These are phyloP conservation scores for Aspergillus floridensis DNA, from an alignment of 2,329 filamentous ascomycete genomes.

Conservation along the genomic window DNA sequence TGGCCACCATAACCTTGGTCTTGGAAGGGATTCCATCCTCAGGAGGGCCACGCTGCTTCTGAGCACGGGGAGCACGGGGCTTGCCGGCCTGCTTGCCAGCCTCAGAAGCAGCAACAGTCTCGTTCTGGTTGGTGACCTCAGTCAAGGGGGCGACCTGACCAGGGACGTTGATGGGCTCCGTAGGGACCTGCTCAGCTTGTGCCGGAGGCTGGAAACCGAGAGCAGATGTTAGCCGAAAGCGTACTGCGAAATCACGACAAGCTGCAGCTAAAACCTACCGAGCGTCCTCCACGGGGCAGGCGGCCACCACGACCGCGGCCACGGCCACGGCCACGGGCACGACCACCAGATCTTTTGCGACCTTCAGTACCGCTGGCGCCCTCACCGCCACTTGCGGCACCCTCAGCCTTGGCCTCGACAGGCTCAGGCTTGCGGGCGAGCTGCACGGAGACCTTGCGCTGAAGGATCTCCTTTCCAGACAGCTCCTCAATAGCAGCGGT, in stretches of 20 bases:
- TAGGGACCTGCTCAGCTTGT: slow-evolving; percentile 26
- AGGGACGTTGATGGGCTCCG: slow-evolving; percentile 23
- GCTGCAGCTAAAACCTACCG: slow-evolving; percentile 42
- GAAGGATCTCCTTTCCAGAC: slow-evolving; percentile 94
- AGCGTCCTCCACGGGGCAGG: slow-evolving; percentile 61
- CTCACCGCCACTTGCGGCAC: slow-evolving; percentile 69
- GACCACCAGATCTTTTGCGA: slow-evolving; percentile 61
- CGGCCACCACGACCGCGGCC: slow-evolving; percentile 67
- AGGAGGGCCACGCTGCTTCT: slow-evolving; percentile 87
- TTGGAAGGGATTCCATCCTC: slow-evolving; percentile 97
- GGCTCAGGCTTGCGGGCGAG: slow-evolving; percentile 96
- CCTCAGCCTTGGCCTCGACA: slow-evolving; percentile 71
- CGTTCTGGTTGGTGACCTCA: slow-evolving; percentile 22
- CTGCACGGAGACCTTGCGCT: slow-evolving; percentile 98
- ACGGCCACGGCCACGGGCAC: slow-evolving; percentile 62
- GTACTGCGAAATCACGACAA: not conserved
- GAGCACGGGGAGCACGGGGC: slow-evolving; percentile 52
- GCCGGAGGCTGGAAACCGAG: slow-evolving; percentile 17
- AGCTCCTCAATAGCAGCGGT: slow-evolving; percentile 94
- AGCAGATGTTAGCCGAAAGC: not conserved
- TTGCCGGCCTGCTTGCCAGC: slow-evolving; percentile 40
- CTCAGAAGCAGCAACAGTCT: slow-evolving; percentile 42
- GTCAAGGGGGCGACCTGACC: slow-evolving; percentile 20
- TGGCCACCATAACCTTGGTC: slow-evolving; percentile 99
- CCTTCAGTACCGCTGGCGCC: slow-evolving; percentile 65